Percentiles rank a stretch among this genome's conserved stretches.
Evolutionary conservation across 148 eudicot genomes (phyloP).

Genomic region (Rhododendron simsii): DNA sequence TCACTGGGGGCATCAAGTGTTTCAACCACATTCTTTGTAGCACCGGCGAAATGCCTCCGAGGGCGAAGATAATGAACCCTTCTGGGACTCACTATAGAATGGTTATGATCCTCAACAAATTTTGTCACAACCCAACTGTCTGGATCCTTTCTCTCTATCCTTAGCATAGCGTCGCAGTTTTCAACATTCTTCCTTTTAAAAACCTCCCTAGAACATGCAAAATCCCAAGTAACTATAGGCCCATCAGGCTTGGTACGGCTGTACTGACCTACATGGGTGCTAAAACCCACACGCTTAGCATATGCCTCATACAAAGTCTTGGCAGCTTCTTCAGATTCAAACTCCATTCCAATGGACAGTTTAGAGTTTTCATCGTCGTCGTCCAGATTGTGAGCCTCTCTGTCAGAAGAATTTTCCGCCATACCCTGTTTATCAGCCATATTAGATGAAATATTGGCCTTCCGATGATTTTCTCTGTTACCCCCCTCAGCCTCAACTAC

Average conservation of each 20-base stretch:
- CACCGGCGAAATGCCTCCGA: conserved; percentile 39
- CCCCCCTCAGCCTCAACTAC: conserved; percentile 14
- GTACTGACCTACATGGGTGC: conserved; percentile 34
- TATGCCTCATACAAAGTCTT: conserved; percentile 36
- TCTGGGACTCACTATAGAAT: conserved; percentile 28
- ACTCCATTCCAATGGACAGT: conserved; percentile 37
- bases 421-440: conserved; percentile 11
- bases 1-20: conserved; percentile 22
- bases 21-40: conserved; percentile 23
- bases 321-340: conserved; percentile 40
- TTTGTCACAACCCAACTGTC: conserved; percentile 44
- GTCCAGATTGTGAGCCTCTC: conserved; percentile 12
- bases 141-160: conserved; percentile 32
- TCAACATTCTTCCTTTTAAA: conserved; percentile 33
- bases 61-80: conserved; percentile 44
- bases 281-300: conserved; percentile 40
- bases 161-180: conserved; percentile 34
- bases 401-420: conserved; percentile 13
- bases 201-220: conserved; percentile 39
- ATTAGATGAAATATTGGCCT: conserved; percentile 13
- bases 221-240: conserved; percentile 36
- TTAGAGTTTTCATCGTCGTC: conserved; percentile 23
- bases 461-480: conserved; percentile 18
- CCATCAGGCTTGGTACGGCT: conserved; percentile 39
- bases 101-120: conserved; percentile 47